phyloP scores from a whole-genome alignment of 352 stramenopile species.

The Phytophthora sp. region DNA sequence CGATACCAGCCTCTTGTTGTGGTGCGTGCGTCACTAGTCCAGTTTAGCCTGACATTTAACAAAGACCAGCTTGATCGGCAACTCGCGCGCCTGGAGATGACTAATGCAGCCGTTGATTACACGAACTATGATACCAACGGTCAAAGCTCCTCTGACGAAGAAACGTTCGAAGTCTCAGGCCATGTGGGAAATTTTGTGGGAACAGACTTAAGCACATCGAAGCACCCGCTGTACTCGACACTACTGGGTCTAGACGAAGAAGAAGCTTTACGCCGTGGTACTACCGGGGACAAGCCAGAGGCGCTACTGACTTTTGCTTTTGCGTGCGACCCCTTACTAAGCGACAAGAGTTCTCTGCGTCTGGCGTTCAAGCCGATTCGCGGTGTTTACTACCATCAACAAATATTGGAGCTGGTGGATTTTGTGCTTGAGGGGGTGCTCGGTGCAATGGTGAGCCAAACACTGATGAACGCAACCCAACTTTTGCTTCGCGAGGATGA shows the following conservation, averaged over 20 bases:
- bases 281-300: slow-evolving; percentile 9
- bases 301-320: slow-evolving; percentile 33
- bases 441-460: slow-evolving; percentile 74
- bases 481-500: slow-evolving; percentile 72
- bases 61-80: slow-evolving; percentile 79
- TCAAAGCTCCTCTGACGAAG: slow-evolving; percentile 7
- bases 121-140: slow-evolving; percentile 26
- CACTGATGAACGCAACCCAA: slow-evolving; percentile 73
- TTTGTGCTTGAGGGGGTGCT: slow-evolving; percentile 86
- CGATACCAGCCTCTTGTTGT: slow-evolving; percentile 33
- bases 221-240: slow-evolving; percentile 69
- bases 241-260: slow-evolving; percentile 68
- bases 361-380: slow-evolving; percentile 69
- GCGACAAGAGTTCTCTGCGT: slow-evolving; percentile 52
- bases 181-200: slow-evolving; percentile 79
- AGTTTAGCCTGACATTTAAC: slow-evolving; percentile 85
- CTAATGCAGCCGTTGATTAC: slow-evolving; percentile 58
- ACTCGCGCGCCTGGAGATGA: slow-evolving; percentile 65
- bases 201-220: slow-evolving; percentile 72
- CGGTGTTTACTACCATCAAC: slow-evolving; percentile 88
- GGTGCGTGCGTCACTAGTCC: slow-evolving; percentile 66
- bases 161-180: slow-evolving; percentile 41
- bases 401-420: slow-evolving; percentile 81
- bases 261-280: slow-evolving; percentile 12
- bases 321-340: slow-evolving; percentile 18